A percentile compares a stretch with the other conserved stretches of the same genome.
phyloP scores from a whole-genome alignment of 2,329 filamentous ascomycete genomes.

The Myrmaecium sp. region DNA sequence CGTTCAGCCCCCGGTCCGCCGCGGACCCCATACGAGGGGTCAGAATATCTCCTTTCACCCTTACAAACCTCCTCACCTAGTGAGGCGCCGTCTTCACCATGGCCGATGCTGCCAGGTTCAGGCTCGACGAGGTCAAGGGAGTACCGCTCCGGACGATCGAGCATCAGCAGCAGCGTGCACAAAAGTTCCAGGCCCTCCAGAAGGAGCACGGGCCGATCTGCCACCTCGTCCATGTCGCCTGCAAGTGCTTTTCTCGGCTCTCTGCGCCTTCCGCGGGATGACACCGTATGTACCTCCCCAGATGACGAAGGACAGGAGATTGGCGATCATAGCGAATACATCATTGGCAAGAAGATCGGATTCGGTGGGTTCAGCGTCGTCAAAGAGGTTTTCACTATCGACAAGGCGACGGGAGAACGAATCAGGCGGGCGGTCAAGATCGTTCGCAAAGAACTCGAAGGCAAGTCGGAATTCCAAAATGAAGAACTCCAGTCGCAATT shows the following conservation, averaged over 20 bases:
- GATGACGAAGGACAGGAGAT: constrained; percentile 53
- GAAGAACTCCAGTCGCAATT: constrained; percentile 50
- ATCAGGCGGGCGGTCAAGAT: constrained; percentile 50
- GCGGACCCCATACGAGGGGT: no score
- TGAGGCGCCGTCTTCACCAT: constrained; percentile 16
- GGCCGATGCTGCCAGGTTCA: no score
- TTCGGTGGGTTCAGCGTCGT: constrained; percentile 50
- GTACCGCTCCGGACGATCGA: constrained; percentile 15
- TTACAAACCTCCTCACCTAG: constrained; percentile 16
- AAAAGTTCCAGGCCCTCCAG: no score
- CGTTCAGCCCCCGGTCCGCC: no score
- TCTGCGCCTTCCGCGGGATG: constrained; percentile 22
- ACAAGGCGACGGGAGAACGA: constrained; percentile 32
- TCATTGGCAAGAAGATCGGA: constrained; percentile 49
- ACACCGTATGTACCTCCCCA: no score
- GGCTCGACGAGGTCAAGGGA: constrained; percentile 15
- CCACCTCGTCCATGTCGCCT: constrained; percentile 37
- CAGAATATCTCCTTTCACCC: constrained; percentile 19
- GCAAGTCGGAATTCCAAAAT: constrained; percentile 42
- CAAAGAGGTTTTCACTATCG: constrained; percentile 48
- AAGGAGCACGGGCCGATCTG: constrained; percentile 33
- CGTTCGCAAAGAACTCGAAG: constrained; percentile 40
- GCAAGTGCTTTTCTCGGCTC: constrained; percentile 37
- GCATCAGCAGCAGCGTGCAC: no score
- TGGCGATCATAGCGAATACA: constrained; percentile 42